Evolutionary conservation across 176 grass and related monocot species (phyloP).

Genomic region (Canna indica): DNA sequence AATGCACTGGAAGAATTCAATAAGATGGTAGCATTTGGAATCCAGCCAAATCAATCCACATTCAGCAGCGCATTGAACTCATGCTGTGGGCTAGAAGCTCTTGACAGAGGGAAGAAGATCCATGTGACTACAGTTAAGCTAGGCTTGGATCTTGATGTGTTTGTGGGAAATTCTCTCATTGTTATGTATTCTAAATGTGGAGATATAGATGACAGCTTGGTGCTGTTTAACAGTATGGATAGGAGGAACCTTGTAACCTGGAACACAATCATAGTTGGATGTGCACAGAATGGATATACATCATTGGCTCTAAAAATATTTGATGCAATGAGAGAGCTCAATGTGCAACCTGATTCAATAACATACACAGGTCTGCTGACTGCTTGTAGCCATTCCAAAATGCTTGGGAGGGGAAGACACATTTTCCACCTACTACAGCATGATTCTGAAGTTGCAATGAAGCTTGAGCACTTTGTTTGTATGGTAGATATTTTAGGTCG

Average conservation of each 20-base stretch:
- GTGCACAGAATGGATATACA: conserved; percentile 46
- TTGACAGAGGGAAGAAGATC: conserved; percentile 44
- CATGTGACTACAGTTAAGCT: conserved; percentile 29
- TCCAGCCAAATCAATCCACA: conserved; percentile 39
- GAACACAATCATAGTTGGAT: conserved; percentile 59
- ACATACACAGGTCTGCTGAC: conserved; percentile 44
- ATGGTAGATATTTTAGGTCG: conserved; percentile 60
- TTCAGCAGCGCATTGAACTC: conserved; percentile 43
- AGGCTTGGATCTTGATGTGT: conserved; percentile 43
- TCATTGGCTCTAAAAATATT: conserved; percentile 31
- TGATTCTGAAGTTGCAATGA: conserved; percentile 33
- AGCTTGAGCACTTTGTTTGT: conserved; percentile 56
- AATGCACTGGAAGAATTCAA: conserved; percentile 29
- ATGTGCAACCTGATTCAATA: conserved; percentile 43
- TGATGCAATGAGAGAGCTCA: conserved; percentile 31
- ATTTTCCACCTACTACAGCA: conserved; percentile 31
- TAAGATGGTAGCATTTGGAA: conserved; percentile 32
- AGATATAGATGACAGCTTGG: conserved; percentile 34
- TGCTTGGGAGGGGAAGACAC: conserved; percentile 34
- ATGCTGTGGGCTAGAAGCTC: conserved; percentile 41
- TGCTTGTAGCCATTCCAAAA: conserved; percentile 56
- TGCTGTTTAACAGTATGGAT: conserved; percentile 31
- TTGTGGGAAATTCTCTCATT: conserved; percentile 54
- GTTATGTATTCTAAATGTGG: conserved; percentile 69
- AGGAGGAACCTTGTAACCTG: conserved; percentile 54